These are phyloP conservation scores for Hippophae tibetana DNA, from an alignment of 306 rosid genomes.

Conservation along the genomic window DNA sequence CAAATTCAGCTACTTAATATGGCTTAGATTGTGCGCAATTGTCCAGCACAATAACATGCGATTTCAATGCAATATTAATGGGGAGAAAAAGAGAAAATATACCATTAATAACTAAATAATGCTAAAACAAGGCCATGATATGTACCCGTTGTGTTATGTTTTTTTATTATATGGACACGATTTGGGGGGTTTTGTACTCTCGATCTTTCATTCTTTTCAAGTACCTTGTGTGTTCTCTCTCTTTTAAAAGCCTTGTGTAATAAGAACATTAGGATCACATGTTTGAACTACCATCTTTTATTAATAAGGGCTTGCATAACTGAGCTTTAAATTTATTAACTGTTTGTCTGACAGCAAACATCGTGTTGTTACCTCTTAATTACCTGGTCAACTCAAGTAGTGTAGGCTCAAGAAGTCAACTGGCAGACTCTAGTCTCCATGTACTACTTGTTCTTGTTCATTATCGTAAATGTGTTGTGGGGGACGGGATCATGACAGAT, in stretches of 20 bases:
- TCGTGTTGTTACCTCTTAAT: constrained; percentile 76
- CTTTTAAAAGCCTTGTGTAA: neutral
- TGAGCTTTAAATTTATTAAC: constrained; percentile 15
- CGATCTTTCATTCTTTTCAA: neutral
- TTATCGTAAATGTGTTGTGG: constrained; percentile 62
- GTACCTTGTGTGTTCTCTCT: neutral
- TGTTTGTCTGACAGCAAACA: constrained; percentile 62
- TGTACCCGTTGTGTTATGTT: too few species aligned
- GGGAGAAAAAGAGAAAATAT: too few species aligned
- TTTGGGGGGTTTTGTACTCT: neutral
- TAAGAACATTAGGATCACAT: neutral
- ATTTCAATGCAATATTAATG: too few species aligned
- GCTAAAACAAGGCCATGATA: too few species aligned
- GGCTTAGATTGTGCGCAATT: too few species aligned
- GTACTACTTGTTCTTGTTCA: constrained; percentile 87
- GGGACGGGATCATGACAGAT: constrained; percentile 30
- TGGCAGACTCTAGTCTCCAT: constrained; percentile 82
- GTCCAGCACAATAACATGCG: too few species aligned
- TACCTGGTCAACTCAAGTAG: constrained; percentile 66
- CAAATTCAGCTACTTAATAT: too few species aligned
- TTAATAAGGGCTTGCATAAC: constrained; percentile 6
- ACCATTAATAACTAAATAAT: too few species aligned
- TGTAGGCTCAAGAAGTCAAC: constrained; percentile 58
- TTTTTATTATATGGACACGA: too few species aligned
- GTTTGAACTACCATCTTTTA: neutral